These are phyloP conservation scores for Cryptococcus sp. DNA, from an alignment of 1,284 basidiomycete genomes.

Conservation along the genomic window DNA sequence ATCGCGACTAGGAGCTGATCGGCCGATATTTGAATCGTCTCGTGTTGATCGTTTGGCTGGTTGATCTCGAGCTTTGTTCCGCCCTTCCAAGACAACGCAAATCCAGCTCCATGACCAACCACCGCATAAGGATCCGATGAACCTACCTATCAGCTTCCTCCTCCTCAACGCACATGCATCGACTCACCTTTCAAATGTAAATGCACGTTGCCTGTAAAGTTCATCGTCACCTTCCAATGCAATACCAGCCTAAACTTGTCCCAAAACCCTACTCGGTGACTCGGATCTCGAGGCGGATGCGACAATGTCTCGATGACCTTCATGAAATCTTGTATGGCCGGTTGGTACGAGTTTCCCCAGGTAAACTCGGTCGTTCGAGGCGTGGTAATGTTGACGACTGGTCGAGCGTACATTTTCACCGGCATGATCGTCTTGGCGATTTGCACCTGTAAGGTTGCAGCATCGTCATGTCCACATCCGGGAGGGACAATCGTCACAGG, in stretches of 20 bases:
- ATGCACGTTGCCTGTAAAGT: conserved; percentile 70
- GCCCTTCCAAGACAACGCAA: conserved; percentile 80
- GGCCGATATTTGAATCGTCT: conserved; percentile 78
- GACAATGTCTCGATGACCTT: conserved; percentile 76
- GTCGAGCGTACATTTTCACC: conserved; percentile 83
- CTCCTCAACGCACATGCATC: conserved; percentile 2
- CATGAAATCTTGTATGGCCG: conserved; percentile 82
- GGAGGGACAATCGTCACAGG: conserved; percentile 59
- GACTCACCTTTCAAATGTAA: conserved; percentile 74
- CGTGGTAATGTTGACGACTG: conserved; percentile 63
- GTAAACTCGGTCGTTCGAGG: conserved; percentile 67
- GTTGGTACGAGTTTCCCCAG: conserved; percentile 86
- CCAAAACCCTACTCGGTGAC: conserved; percentile 87
- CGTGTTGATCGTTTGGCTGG: conserved; percentile 65
- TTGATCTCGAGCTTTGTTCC: conserved; percentile 68
- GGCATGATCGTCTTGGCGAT: conserved; percentile 94
- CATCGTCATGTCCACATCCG: conserved; percentile 54
- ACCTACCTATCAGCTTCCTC: conserved; percentile 52
- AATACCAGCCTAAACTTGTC: conserved; percentile 82
- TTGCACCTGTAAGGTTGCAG: conserved; percentile 57
- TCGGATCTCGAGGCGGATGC: conserved; percentile 76
- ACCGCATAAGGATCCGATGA: conserved; percentile 76
- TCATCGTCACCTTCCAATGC: conserved; percentile 72
- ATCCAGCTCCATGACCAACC: conserved; percentile 74
- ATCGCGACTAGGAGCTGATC: conserved; percentile 74